A percentile compares a stretch with the other conserved stretches of the same genome.
Evolutionary conservation across 2,329 filamentous ascomycete species (phyloP).

Genomic region (Boeremia lycopersici): DNA sequence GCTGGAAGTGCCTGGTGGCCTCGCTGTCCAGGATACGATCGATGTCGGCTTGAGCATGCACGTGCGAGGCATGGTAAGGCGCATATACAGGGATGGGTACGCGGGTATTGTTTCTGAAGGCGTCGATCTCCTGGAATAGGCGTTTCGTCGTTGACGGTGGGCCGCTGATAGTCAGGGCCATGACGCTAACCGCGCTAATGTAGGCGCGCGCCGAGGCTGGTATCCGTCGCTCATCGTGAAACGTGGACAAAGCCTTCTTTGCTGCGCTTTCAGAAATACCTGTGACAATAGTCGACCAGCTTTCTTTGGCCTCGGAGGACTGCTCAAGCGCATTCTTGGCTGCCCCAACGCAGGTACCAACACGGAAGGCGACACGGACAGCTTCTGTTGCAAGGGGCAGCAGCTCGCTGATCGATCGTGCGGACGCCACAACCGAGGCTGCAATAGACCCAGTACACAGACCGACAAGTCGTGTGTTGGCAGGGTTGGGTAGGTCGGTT

Average conservation of each 20-base stretch:
- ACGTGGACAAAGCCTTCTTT: constrained; percentile 59
- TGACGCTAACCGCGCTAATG: constrained; percentile 64
- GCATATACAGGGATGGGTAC: constrained; percentile 62
- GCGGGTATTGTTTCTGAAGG: constrained; percentile 57
- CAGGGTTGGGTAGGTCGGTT: constrained; percentile 58
- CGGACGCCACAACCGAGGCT: constrained; percentile 69
- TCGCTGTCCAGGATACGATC: constrained; percentile 56
- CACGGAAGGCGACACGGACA: constrained; percentile 70
- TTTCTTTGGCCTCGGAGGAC: constrained; percentile 59
- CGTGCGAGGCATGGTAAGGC: constrained; percentile 64
- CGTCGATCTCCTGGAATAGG: constrained; percentile 57
- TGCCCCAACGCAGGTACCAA: constrained; percentile 56
- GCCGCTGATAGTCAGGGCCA: constrained; percentile 65
- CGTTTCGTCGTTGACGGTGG: constrained; percentile 60
- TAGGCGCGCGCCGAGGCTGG: constrained; percentile 59
- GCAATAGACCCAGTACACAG: constrained; percentile 73
- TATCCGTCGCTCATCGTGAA: constrained; percentile 62
- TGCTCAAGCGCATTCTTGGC: constrained; percentile 58
- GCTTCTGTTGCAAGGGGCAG: constrained; percentile 67
- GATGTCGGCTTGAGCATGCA: constrained; percentile 59
- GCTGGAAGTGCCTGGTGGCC: constrained; percentile 49
- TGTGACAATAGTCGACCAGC: constrained; percentile 72
- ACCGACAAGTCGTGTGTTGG: constrained; percentile 62
- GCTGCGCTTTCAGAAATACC: constrained; percentile 60
- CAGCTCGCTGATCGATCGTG: constrained; percentile 66